Evolutionary conservation across 2,329 filamentous ascomycete species (phyloP), one percentile per base, ranked within the genome.

Genomic region (Alternaria sp.): DNA sequence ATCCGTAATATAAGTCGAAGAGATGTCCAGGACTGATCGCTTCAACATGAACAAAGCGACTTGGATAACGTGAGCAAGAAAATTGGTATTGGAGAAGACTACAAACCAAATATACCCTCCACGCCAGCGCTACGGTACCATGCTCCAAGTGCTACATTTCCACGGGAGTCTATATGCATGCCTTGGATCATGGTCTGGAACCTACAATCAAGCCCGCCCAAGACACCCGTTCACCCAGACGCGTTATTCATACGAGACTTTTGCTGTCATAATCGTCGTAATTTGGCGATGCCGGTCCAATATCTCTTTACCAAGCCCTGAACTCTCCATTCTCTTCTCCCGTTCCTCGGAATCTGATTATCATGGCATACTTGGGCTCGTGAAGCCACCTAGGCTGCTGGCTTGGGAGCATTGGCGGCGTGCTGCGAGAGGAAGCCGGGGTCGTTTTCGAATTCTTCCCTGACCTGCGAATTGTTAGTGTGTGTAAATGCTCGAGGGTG

Each of bases 371-470:
- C 20, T 24, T 42, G 11, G 20, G 20, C 39, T 7, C 18, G 18
- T 24, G 20, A 14, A 42, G 39, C 20, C 12, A 16, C 14, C 44
- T 56, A 61, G 42, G 48, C 54, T 12, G 58, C 36, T 3, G 58
- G 49, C 30, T 61, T 61, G 11, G 54, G 12, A 11, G 62, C 55
- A 18, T 66, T 77, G 32, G 86, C 85, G 3, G 84, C 81, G 78
- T 92, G 95, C 39, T 90, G 86, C 67, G 87, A 88, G 71, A 99
- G 85, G 81, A 97, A 98, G 43, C 93, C 89, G 0, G 89, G 85
- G 75, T 97, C 87, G 71, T 89, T 93, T 64, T 91, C 88, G 53
- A 98, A 86, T 78, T 98, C 95, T 78, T 99, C 95, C 80, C 96
- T 96, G 74, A 97, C 89, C 94, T 97, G 51, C 24, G 22, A 16